A percentile compares a stretch with the other conserved stretches of the same genome.
phyloP scores from a whole-genome alignment of 345 rosid genomes.

The Cardamine occulta region DNA sequence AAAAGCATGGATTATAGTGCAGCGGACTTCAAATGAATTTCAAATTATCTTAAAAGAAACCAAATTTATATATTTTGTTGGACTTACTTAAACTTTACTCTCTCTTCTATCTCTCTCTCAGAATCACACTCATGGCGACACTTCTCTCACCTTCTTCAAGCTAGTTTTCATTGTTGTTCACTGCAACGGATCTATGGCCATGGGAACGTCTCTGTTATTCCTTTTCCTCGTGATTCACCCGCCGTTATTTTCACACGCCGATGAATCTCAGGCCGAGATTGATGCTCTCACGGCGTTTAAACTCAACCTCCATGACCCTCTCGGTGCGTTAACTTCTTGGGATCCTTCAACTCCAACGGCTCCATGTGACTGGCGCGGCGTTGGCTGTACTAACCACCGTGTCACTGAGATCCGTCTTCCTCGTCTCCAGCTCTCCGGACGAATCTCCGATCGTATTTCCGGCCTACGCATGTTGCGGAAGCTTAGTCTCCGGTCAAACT shows the following conservation, averaged over 20 bases:
- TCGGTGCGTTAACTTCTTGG: constrained; percentile 72
- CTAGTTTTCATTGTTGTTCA: constrained; percentile 6
- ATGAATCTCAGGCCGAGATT: constrained; percentile 59
- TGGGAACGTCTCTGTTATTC: constrained; percentile 16
- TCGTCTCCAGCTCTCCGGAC: constrained; percentile 75
- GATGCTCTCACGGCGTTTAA: constrained; percentile 74
- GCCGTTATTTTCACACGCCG: constrained; percentile 37
- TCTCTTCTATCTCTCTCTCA: constrained; percentile 17
- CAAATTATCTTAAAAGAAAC: constrained; percentile 20
- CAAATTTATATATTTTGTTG: constrained; percentile 11
- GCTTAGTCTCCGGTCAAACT: constrained; percentile 79
- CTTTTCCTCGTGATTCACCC: constrained; percentile 15
- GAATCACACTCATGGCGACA: constrained; percentile 43
- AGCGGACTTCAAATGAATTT: constrained; percentile 37
- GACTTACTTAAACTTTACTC: constrained; percentile 30
- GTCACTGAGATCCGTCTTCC: constrained; percentile 81
- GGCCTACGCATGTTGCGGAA: constrained; percentile 59
- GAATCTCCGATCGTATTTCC: constrained; percentile 59
- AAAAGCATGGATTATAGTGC: constrained; percentile 39
- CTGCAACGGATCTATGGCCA: constrained; percentile 25
- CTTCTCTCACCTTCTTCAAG: constrained; percentile 21
- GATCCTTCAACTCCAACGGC: constrained; percentile 71
- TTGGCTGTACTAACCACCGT: constrained; percentile 56
- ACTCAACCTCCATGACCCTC: constrained; percentile 73
- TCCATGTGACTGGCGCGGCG: constrained; percentile 97